Conservation (phyloP, 257 asterid species). For the Primulina tabacum region DNA sequence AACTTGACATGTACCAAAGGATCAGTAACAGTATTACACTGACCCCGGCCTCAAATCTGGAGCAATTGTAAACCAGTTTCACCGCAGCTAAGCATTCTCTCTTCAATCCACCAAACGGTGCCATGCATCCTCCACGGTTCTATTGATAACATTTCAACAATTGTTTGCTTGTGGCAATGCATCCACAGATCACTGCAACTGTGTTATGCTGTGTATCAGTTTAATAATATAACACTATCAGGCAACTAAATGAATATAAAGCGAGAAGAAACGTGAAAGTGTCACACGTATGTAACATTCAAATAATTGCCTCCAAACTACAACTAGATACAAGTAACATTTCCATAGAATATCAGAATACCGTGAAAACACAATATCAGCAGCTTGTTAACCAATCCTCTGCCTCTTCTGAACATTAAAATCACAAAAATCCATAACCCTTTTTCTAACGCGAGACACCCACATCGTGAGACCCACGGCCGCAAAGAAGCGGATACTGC, state of each 20-base stretch:
- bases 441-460: conserved; percentile 30
- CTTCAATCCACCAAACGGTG: no score
- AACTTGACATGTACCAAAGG: no score
- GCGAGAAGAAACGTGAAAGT: neutral
- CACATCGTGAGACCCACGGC: conserved; percentile 10
- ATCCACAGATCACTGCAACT: neutral
- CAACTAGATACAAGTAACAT: neutral
- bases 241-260: neutral
- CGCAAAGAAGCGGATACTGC: neutral
- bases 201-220: neutral
- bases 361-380: neutral
- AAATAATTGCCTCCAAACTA: neutral
- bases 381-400: conserved; percentile 18
- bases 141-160: neutral
- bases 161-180: neutral
- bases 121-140: no score
- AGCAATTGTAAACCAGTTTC: no score
- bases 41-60: no score
- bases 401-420: conserved; percentile 25
- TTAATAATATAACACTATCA: neutral
- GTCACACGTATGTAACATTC: neutral
- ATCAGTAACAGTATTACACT: no score
- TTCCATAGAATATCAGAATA: neutral
- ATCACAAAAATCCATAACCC: conserved; percentile 13
- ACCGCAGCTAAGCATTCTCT: no score